Base-by-base conservation (phyloP, 2,329 filamentous ascomycete genomes). In the Diaporthe velutina region DNA sequence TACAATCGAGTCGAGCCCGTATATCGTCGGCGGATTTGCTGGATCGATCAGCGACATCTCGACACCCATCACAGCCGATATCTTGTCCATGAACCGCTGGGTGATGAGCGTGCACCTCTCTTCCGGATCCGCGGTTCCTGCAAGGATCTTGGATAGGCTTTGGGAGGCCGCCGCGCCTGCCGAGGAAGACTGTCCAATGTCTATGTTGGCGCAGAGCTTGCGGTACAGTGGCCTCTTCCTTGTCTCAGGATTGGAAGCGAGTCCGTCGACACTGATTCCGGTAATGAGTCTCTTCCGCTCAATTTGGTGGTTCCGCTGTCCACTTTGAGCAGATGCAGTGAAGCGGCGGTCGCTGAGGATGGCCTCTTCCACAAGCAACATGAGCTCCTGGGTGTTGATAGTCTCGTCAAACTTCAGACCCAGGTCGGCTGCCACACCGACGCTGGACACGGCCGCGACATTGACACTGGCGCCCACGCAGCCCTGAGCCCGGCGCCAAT, bases 1-100 rank as follows among this genome's bases (percentile, higher is more conserved):
- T 25, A 72, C 70, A 2, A 72, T 60, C 6, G 70, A 72, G 38
- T 72, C 70, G 12, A 72, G 45, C 9, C 70, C 70, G 25, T 64
- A 72, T 12, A 38, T 54, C 4, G 57, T 64, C n/a, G 70, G 70
- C 7, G 57, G 57, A 35, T 40, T 72, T 5, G 25, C 70, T 0
- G 45, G 42, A 30, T 72, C 70, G 50, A 72, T 72, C 12, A 52
- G 7, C 13, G 45, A 38, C 33, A 66, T 52, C 33, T 60, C 45
- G 8, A 72, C 57, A 17, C 48, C 57, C 70, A 72, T 50, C 13
- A 72, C 57, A 9, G 57, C 57, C 28, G 70, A 72, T 19, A 72
- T 72, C 57, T 72, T 72, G 1, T 64, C 33, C 45, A 42, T 33
- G 33, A 72, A 60, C 25, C 33, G 25, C 25, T 72, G 6, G 12